Evolutionary conservation across 257 asterid species (phyloP), one percentile per base, ranked within the genome.

Genomic region (Jacaranda copaia): DNA sequence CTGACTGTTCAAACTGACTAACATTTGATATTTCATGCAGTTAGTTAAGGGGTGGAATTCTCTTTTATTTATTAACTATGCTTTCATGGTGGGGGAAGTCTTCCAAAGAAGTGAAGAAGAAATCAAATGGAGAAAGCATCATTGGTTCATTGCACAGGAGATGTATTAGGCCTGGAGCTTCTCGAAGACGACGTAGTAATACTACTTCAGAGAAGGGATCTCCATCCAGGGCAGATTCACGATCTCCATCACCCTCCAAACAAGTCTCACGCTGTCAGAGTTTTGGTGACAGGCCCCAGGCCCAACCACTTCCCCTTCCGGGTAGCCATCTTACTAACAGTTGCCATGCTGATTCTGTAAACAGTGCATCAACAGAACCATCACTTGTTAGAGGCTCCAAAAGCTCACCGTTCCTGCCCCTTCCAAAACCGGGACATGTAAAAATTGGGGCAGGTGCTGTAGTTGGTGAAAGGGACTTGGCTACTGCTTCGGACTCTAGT

Each of bases 241-340:
- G 25, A 51, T 79, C 84, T 57, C 81, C 81, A 59, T 81, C 80
- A 38, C 80, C 90, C 53, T 79, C 81, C 76, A 77, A 70, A 66
- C 83, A 80, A 53, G 84, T 77, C 16, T 79, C 84, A 36, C 75
- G 70, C 12, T 57, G 78, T 81, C 90, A 86, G 75, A 78, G 83
- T 74, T 79, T 79, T 75, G 75, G 72, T 52, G 83, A 79, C 49
- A 80, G 68, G 39, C 77, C 80, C 76, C 85, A 80, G 74, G 85
- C 88, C 58, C 84, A 88, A 80, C 82, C 89, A 56, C 93, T 88
- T 77, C 90, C 90, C 77, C 85, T 77, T 65, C 93, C 88, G 14
- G 57, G 43, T 56, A 61, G 49, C 79, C 81, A 64, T 78, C 60
- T 62, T 55, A 59, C 74, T 39, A 48, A 72, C 56, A 66, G 42